These are phyloP conservation scores for Elymus sibiricus DNA, from an alignment of 176 grass and related monocot genomes.

Conservation along the genomic window DNA sequence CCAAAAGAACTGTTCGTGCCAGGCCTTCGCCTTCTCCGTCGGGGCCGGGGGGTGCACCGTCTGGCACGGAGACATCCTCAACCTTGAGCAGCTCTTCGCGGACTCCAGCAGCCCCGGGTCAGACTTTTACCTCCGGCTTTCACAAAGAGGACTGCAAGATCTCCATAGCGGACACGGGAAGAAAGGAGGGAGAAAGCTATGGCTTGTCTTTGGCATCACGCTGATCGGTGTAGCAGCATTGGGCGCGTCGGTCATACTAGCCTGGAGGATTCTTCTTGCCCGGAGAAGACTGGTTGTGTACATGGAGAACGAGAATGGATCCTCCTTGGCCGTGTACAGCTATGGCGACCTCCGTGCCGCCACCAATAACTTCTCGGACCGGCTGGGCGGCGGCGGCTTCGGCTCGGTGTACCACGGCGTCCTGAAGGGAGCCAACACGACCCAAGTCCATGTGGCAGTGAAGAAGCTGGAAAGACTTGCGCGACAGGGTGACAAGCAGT, in stretches of 20 bases:
- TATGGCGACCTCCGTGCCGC: conserved; percentile 18
- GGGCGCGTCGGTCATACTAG: not conserved
- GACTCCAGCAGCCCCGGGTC: not conserved
- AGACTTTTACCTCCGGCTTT: conserved; percentile 6
- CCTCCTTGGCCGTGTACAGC: conserved; percentile 18
- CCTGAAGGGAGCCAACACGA: not conserved
- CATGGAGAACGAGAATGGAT: not conserved
- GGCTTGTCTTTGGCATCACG: not conserved
- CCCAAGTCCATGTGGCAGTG: not conserved
- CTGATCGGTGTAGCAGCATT: not conserved
- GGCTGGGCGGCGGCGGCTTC: conserved; percentile 10
- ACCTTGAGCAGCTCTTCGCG: not conserved
- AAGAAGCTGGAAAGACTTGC: conserved; percentile 22
- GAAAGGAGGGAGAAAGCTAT: not conserved
- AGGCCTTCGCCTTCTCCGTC: conserved; percentile 21
- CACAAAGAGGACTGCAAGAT: not conserved
- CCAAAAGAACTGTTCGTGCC: conserved; percentile 22
- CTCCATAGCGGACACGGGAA: not conserved
- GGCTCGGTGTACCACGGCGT: conserved; percentile 29
- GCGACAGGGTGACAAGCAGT: conserved; percentile 20
- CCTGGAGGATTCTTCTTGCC: not conserved
- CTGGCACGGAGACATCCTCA: conserved; percentile 16
- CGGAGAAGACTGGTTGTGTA: not conserved
- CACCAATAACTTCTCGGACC: conserved; percentile 30
- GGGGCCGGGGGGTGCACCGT: conserved; percentile 2